These are phyloP conservation scores for Monsonia emarginata DNA, from an alignment of 441 rosid genomes.

Conservation along the genomic window DNA sequence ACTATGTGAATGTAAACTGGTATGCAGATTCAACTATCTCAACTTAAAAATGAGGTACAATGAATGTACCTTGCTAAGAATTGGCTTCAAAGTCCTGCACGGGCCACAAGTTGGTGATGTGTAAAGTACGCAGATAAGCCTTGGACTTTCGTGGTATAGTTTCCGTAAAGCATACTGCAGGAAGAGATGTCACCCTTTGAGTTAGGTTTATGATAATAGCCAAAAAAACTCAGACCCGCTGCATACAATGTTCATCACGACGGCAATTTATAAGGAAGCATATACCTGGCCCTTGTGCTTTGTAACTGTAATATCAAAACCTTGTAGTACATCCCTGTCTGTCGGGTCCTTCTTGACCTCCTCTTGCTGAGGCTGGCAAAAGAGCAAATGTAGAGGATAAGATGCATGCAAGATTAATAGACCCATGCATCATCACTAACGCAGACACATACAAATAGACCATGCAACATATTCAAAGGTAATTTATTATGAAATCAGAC, in stretches of 20 bases:
- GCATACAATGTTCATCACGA: conserved; percentile 7
- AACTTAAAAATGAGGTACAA: background rate
- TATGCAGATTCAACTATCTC: background rate
- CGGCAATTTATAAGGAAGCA: conserved; percentile 8
- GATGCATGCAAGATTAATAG: background rate
- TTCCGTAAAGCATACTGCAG: conserved; percentile 81
- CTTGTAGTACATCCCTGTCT: conserved; percentile 70
- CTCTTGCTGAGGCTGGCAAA: conserved; percentile 70
- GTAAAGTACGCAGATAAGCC: conserved; percentile 75
- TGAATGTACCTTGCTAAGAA: conserved; percentile 65
- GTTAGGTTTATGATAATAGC: background rate
- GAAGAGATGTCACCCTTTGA: conserved; percentile 2
- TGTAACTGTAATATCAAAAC: conserved; percentile 68
- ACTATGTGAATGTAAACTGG: background rate
- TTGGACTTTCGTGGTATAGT: conserved; percentile 86
- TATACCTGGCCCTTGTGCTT: conserved; percentile 82
- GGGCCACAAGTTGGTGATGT: conserved; percentile 96
- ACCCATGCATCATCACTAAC: background rate
- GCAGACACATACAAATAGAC: background rate
- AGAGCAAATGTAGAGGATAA: conserved; percentile 3
- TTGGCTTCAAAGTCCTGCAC: conserved; percentile 91
- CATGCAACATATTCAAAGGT: background rate
- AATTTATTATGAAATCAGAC: background rate
- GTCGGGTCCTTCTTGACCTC: conserved; percentile 77
- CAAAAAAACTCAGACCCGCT: background rate